Conservation (phyloP, 805 yeast genomes). For the Spathaspora passalidarum region DNA sequence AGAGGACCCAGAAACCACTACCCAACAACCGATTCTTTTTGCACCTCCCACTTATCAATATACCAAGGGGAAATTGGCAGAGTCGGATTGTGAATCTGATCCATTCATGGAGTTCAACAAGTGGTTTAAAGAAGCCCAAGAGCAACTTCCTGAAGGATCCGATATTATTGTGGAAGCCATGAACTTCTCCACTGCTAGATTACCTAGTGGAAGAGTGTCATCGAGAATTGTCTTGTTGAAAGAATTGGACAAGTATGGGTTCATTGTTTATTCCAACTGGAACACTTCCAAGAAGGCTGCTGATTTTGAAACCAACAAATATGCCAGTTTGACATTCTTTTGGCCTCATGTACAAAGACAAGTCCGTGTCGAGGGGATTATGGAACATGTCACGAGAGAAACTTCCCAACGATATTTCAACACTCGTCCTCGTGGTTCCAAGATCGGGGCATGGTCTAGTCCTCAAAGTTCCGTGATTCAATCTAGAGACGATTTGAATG, state of each 20-base stretch:
- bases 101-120: conserved; percentile 77
- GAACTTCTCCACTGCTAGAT: conserved; percentile 83
- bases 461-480: conserved; percentile 71
- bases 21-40: conserved; percentile 42
- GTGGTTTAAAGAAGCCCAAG: conserved; percentile 64
- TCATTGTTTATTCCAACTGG: conserved; percentile 91
- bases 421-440: conserved; percentile 89
- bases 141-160: conserved; percentile 39
- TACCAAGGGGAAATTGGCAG: conserved; percentile 60
- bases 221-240: conserved; percentile 83
- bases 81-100: conserved; percentile 46
- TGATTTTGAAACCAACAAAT: conserved; percentile 69
- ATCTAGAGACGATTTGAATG: conserved; percentile 62
- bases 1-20: conserved; percentile 12
- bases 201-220: conserved; percentile 89
- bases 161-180: conserved; percentile 68
- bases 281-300: conserved; percentile 75
- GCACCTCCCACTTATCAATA: conserved; percentile 91
- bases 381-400: conserved; percentile 70
- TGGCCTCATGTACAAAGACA: conserved; percentile 92
- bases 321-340: conserved; percentile 82
- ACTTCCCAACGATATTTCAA: conserved; percentile 75
- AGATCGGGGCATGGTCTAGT: conserved; percentile 95
- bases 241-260: conserved; percentile 83
- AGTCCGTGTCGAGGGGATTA: conserved; percentile 85